These are phyloP conservation scores for Colletotrichum plurivorum DNA, from an alignment of 2,329 filamentous ascomycete species.

Conservation along the genomic window DNA sequence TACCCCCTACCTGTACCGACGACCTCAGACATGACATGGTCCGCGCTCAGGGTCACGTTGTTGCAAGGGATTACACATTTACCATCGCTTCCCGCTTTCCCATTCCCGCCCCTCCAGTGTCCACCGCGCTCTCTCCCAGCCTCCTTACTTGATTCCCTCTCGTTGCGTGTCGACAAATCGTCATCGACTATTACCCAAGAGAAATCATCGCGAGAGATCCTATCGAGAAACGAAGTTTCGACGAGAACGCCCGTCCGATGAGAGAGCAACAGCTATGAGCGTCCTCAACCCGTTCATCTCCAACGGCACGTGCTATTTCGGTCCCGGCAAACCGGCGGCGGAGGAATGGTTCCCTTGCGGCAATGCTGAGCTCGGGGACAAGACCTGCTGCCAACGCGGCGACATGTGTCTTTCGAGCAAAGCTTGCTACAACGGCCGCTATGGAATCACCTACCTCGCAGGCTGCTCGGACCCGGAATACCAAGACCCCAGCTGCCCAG, in stretches of 20 bases:
- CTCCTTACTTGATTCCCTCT: neutral
- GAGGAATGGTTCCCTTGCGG: conserved; percentile 50
- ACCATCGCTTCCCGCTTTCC: conserved; percentile 7
- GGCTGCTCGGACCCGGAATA: conserved; percentile 54
- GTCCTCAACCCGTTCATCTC: conserved; percentile 46
- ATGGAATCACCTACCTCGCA: conserved; percentile 53
- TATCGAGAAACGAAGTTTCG: neutral
- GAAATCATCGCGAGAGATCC: no score
- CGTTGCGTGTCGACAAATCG: neutral
- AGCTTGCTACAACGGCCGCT: conserved; percentile 44
- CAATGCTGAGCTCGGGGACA: conserved; percentile 48
- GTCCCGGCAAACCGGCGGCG: conserved; percentile 34
- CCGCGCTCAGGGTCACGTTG: neutral
- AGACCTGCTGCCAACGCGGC: conserved; percentile 50
- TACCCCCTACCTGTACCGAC: conserved; percentile 1
- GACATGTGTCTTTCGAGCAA: conserved; percentile 51
- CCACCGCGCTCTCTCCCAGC: neutral
- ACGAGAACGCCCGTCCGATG: neutral
- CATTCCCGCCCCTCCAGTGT: no score
- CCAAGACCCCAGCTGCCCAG: conserved; percentile 49
- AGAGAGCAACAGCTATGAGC: conserved; percentile 28
- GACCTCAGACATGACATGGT: conserved; percentile 14
- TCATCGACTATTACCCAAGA: neutral
- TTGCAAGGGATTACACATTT: conserved; percentile 21
- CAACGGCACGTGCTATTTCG: conserved; percentile 52